Evolutionary conservation across 2,329 filamentous ascomycete species (phyloP).

Genomic region (Trichoderma simmonsii): DNA sequence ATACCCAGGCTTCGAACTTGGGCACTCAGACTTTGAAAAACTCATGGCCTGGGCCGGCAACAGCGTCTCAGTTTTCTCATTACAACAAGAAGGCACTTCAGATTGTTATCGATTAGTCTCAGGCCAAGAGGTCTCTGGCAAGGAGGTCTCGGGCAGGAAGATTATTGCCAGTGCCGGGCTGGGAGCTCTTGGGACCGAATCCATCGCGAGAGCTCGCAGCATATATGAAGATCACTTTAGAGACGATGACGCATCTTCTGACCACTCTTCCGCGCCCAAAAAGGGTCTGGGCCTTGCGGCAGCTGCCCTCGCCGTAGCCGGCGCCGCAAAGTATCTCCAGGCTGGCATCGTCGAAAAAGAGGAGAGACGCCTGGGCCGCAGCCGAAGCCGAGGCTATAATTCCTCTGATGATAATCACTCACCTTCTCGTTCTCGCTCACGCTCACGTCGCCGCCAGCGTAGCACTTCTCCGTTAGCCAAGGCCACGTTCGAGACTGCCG

Average conservation of each 20-base stretch:
- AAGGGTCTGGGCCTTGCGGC: slow-evolving; percentile 61
- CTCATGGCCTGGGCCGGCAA: not conserved
- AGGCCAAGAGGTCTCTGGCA: not conserved
- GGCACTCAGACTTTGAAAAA: not conserved
- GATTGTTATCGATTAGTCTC: not conserved
- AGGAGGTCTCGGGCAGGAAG: slow-evolving; percentile 44
- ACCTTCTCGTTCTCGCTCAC: slow-evolving; percentile 38
- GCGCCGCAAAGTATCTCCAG: slow-evolving; percentile 50
- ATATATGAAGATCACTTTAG: slow-evolving; percentile 53
- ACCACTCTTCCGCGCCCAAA: slow-evolving; percentile 51
- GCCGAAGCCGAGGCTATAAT: slow-evolving; percentile 44
- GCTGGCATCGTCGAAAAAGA: slow-evolving; percentile 32
- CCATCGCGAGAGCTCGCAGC: slow-evolving; percentile 58
- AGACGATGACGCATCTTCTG: slow-evolving; percentile 37
- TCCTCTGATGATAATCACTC: slow-evolving; percentile 40
- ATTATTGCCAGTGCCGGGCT: slow-evolving; percentile 60
- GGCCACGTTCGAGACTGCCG: slow-evolving; percentile 55
- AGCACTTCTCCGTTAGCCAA: slow-evolving; percentile 52
- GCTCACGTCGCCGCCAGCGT: slow-evolving; percentile 41
- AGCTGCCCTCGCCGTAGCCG: slow-evolving; percentile 60
- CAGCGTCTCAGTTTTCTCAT: not conserved
- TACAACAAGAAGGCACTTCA: not conserved
- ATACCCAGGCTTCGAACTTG: not conserved
- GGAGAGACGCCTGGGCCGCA: slow-evolving; percentile 55
- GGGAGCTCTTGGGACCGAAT: slow-evolving; percentile 60